Percentiles rank a stretch among this genome's conserved stretches.
Conservation (phyloP, 345 rosid species). For the Bruguiera parviflora region DNA sequence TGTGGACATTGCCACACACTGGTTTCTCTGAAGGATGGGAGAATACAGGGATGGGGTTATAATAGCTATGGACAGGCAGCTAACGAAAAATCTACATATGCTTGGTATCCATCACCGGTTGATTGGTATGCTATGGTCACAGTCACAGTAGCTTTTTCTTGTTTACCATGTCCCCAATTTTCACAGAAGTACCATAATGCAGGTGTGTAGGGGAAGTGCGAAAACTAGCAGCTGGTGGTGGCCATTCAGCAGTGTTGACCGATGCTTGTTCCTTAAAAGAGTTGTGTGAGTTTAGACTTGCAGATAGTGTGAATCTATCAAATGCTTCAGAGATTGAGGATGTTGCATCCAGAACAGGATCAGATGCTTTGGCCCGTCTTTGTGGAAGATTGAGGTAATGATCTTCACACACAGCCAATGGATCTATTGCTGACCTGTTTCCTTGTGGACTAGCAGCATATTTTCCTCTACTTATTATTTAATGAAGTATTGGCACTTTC, state of each 20-base stretch:
- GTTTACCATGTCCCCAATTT: slow-evolving; percentile 11
- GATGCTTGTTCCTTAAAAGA: slow-evolving; percentile 95
- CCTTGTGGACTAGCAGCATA: neutral
- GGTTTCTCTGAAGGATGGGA: slow-evolving; percentile 63
- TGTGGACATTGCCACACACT: slow-evolving; percentile 97
- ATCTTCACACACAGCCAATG: neutral
- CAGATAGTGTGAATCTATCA: slow-evolving; percentile 60
- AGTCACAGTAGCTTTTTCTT: slow-evolving; percentile 10
- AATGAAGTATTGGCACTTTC: too few relatives aligned
- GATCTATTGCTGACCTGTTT: neutral
- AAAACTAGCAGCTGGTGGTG: slow-evolving; percentile 96
- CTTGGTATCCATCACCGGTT: slow-evolving; percentile 96
- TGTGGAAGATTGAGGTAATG: slow-evolving; percentile 80
- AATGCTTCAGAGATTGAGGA: slow-evolving; percentile 79
- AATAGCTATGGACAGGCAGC: slow-evolving; percentile 97
- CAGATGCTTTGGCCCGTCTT: slow-evolving; percentile 90
- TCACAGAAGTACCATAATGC: slow-evolving; percentile 19
- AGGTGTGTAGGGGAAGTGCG: slow-evolving; percentile 95
- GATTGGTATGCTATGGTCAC: slow-evolving; percentile 62
- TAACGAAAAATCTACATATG: slow-evolving; percentile 76
- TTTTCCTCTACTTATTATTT: neutral
- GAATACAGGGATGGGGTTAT: slow-evolving; percentile 95
- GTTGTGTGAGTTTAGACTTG: slow-evolving; percentile 86
- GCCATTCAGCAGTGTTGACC: slow-evolving; percentile 91
- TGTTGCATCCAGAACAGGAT: slow-evolving; percentile 73